Evolutionary conservation across 2,329 filamentous ascomycete species (phyloP).

Genomic region (Huntiella omanensis): DNA sequence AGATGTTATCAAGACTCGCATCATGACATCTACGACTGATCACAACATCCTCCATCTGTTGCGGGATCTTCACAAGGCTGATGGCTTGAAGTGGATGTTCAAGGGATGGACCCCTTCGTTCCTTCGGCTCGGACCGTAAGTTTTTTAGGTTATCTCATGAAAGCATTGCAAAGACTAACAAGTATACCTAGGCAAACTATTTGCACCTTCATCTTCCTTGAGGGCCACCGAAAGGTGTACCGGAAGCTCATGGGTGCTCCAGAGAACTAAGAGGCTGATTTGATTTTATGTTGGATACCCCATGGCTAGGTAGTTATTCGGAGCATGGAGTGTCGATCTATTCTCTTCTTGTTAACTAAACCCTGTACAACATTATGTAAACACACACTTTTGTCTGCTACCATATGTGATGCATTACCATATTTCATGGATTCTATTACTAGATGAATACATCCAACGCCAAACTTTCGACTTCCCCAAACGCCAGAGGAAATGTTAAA

Average conservation of each 20-base stretch:
- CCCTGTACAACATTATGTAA: no score
- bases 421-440: no score
- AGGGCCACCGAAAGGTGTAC: conserved; percentile 70
- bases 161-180: conserved; percentile 7
- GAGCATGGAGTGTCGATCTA: conserved; percentile 7
- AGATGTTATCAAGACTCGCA: conserved; percentile 74
- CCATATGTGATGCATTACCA: no score
- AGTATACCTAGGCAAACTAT: conserved; percentile 47
- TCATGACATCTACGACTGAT: conserved; percentile 50
- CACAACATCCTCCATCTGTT: conserved; percentile 39
- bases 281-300: no score
- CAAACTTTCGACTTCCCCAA: neutral
- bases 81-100: conserved; percentile 71
- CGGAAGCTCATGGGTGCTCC: conserved; percentile 30
- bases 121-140: conserved; percentile 43
- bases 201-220: conserved; percentile 69
- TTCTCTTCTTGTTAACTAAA: conserved; percentile 9
- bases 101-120: conserved; percentile 76
- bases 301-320: no score
- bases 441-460: no score
- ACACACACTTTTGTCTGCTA: no score
- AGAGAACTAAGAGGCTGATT: conserved; percentile 13
- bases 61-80: conserved; percentile 45
- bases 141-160: conserved; percentile 12
- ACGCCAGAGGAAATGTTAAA: conserved; percentile 3